Evolutionary conservation across 2,329 filamentous ascomycete genomes (phyloP), one percentile per base, ranked within the genome.

Genomic region (Phyllosticta ampelicida): DNA sequence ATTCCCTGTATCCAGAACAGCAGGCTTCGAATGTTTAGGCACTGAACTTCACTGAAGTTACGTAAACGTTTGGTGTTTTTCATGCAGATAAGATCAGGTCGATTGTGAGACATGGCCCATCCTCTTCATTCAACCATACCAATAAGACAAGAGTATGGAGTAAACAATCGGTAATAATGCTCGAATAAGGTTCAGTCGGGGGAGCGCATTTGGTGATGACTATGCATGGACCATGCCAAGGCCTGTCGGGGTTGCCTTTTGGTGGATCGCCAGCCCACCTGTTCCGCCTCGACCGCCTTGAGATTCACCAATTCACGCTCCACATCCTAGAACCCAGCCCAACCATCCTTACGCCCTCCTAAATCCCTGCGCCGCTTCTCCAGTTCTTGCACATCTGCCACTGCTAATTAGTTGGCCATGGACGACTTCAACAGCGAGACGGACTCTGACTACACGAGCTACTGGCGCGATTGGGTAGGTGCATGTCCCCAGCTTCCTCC

Each of bases 401-500:
- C 16, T n/a, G 36, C 36, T 44, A 13, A 44, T 44, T 16, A 8
- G 11, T 44, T 44, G 36, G 36, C 61, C 67, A 97, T 97, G 94
- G 94, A 97, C 72, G 92, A 97, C 76, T 97, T 94, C 75, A 91
- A 90, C 65, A 96, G 90, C 71, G 94, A 99, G 75, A 95, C 91
- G 11, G 94, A 99, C 72, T 96, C 91, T 75, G 94, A 99, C 77
- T 99, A 97, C 73, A 96, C 94, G 53, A 97, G 90, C 75, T 99
- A 97, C 74, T 99, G 94, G 94, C 82, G 92, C 73, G 94, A 99
- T 77, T 99, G 94, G 94, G 94, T 97, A 79, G 78, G 89, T 85
- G 61, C 57, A 59, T 52, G 26, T 55, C 36, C 21, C 28, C 51
- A 48, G 29, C 21, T 48, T 52, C 23, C 8, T 55, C 30, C 36